Base-by-base conservation (phyloP, 2,329 filamentous ascomycete genomes). In the Sporothrix protearum region DNA sequence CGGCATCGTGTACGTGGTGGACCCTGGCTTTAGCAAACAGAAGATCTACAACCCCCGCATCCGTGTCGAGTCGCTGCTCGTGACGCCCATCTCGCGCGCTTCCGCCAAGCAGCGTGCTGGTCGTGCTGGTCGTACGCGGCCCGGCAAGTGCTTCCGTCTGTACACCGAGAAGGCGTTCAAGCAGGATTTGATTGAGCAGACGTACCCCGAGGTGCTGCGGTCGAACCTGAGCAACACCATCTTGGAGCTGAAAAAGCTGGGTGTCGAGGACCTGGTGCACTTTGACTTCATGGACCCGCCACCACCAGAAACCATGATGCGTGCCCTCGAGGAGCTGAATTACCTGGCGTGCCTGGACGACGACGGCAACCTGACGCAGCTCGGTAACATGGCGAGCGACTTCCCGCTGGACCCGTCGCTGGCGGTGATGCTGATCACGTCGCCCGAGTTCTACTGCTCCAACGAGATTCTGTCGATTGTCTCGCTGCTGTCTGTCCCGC, bases 271-370 rank as follows among this genome's bases (percentile, higher is more conserved):
- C 81, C 85, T 99, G 67, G 96, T 99, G 12, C 96, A 99, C 82
- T 99, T 99, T 78, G 96, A 99, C 79, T 86, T 99, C 64, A 98
- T 99, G 95, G 96, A 99, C 77, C 96, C 96, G 30, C 96, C 96
- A 0, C 95, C 96, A 1, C 96, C 96, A 0, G 96, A 99, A 83
- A 99, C 96, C 10, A 90, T 99, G 81, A 99, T 99, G 95, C 90
- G 96, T 76, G 96, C 96, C 2, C 84, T 99, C 28, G 96, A 99
- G 81, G 96, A 99, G 83, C 89, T 99, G 71, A 99, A 99, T 82
- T 99, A 97, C 80, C 87, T 99, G 19, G 94, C 95, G 16, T 98
- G 96, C 80, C 87, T 99, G 6, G 94, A 99, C 78, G 96, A 99
- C 77, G 95, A 99, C 76, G 96, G 96, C 76, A 92, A 97, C 78